Percentiles rank a stretch among this genome's conserved stretches.
Conservation (phyloP, 2,329 filamentous ascomycete genomes). For the Xylaria sp. region DNA sequence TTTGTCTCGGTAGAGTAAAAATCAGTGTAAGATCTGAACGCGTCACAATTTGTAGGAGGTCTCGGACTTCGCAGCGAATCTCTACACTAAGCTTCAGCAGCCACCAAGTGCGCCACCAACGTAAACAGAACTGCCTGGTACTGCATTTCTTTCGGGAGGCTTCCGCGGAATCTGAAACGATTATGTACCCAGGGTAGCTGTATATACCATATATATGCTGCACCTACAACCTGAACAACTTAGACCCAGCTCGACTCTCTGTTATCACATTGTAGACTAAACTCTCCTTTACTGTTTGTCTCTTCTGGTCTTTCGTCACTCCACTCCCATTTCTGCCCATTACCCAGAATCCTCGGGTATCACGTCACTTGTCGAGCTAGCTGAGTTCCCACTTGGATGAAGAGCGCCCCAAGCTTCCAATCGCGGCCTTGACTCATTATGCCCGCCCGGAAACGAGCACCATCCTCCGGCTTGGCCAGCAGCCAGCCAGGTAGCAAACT, state of each 20-base stretch:
- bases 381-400: not conserved
- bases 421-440: constrained; percentile 14
- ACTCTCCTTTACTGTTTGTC: not conserved
- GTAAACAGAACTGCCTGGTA: no score
- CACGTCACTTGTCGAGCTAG: not conserved
- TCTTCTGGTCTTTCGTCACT: not conserved
- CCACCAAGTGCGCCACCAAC: not conserved
- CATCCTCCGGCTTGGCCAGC: constrained; percentile 26
- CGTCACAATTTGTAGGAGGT: constrained; percentile 18
- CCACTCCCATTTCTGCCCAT: not conserved
- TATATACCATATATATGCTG: not conserved
- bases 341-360: not conserved
- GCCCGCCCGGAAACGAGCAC: constrained; percentile 40
- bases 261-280: not conserved
- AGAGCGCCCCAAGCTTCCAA: constrained; percentile 3
- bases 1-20: not conserved
- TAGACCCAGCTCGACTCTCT: not conserved
- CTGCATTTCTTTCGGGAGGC: not conserved
- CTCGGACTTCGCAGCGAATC: not conserved
- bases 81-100: not conserved
- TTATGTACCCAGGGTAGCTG: not conserved
- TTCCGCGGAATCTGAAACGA: not conserved
- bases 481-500: constrained; percentile 34
- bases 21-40: not conserved
- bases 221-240: not conserved